Evolutionary conservation across 495 filamentous ascomycete genomes (phyloP), one percentile per base, ranked within the genome.

Genomic region (Lindgomyces ingoldianus): DNA sequence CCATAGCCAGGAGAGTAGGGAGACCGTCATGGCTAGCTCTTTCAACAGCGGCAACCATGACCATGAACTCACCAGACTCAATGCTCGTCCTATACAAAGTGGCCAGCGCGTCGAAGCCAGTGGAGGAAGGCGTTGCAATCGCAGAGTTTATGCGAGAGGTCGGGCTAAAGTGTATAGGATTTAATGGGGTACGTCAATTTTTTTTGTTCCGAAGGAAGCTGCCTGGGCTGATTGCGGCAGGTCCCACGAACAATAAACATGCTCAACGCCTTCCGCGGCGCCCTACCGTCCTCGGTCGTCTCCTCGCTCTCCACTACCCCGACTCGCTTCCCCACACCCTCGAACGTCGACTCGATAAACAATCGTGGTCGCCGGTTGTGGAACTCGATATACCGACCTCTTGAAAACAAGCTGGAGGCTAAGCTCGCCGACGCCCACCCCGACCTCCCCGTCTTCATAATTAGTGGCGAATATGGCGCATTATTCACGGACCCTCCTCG

Each of bases 231-330:
- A 16, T 4, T 6, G 12, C 18, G 0, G 21, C 25, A 79, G 76
- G 89, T 93, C 68, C 89, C 89, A 2, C 84, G 89, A 56, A 89
- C 84, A 49, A 93, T 93, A 74, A 93, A 93, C 79, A 84, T 80
- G 65, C 84, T 93, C 0, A 82, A 81, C 67, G 84, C 84, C 54
- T 91, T 93, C 80, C 79, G 78, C 46, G 71, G 76, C 41, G 76
- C 74, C 41, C 79, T 88, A 4, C 86, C 88, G 0, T 46, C 72
- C 3, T 65, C 75, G 50, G 76, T 87, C 25, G 62, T 72, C 16
- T 65, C 74, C 1, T 48, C 70, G 1, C 76, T 88, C 2, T 76
- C 80, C 27, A 82, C 73, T 3, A 75, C 70, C 3, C 77, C 85
- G 0, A 81, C 84, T 27, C 81, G 85, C 48, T 65, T 67, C 10